A percentile compares a stretch with the other conserved stretches of the same genome.
phyloP scores from a whole-genome alignment of 805 yeast genomes.

The Cyberlindnera saturnus region DNA sequence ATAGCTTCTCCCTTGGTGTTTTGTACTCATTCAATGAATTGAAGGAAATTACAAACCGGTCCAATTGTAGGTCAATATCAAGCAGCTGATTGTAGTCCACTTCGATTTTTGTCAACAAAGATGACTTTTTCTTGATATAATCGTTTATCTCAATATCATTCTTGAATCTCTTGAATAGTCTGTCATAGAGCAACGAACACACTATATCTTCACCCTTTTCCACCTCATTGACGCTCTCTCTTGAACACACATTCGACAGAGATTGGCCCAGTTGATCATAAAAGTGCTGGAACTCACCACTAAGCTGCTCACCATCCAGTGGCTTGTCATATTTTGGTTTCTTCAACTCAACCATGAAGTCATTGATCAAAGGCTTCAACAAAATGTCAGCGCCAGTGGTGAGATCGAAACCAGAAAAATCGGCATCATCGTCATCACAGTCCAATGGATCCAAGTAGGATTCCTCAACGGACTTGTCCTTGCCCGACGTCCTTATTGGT shows the following conservation, averaged over 20 bases:
- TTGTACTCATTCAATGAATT: background rate
- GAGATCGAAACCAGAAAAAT: too few relatives aligned
- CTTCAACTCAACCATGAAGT: slow-evolving; percentile 16
- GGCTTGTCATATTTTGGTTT: slow-evolving; percentile 20
- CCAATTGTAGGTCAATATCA: slow-evolving; percentile 11
- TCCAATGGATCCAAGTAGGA: slow-evolving; percentile 3
- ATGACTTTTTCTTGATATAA: slow-evolving; percentile 12
- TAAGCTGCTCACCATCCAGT: slow-evolving; percentile 12
- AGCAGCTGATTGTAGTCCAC: slow-evolving; percentile 16
- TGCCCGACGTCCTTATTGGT: slow-evolving; percentile 5
- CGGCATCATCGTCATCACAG: background rate
- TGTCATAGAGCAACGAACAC: slow-evolving; percentile 6
- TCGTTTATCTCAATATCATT: slow-evolving; percentile 12
- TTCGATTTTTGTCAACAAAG: slow-evolving; percentile 9
- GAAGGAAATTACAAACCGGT: background rate
- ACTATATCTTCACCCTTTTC: background rate
- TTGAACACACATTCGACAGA: too few relatives aligned
- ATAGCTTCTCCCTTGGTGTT: slow-evolving; percentile 16
- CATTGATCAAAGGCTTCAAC: background rate
- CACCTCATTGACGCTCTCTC: background rate
- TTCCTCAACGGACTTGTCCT: background rate
- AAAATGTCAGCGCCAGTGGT: too few relatives aligned
- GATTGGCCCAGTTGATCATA: slow-evolving; percentile 3
- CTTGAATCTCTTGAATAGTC: slow-evolving; percentile 12
- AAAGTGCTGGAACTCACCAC: slow-evolving; percentile 16